These are phyloP conservation scores for Crithidia mellificae DNA, from an alignment of 208 protist species.

Conservation along the genomic window DNA sequence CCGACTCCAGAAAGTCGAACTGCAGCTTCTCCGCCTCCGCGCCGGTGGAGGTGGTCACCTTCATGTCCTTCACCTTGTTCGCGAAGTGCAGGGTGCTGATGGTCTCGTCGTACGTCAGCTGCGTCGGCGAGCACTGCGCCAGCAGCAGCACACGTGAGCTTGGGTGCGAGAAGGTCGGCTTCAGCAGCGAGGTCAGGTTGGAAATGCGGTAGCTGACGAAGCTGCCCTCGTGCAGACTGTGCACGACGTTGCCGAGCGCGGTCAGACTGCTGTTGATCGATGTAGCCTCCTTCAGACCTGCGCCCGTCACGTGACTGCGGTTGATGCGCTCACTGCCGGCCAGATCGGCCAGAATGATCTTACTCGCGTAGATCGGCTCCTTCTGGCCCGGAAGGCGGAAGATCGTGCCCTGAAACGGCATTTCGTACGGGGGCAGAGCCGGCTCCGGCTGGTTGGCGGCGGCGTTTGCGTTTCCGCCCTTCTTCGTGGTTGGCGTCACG, in stretches of 20 bases:
- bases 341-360: constrained; percentile 92
- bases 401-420: constrained; percentile 80
- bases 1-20: constrained; percentile 58
- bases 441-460: constrained; percentile 15
- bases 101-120: constrained; percentile 85
- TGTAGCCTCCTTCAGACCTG: constrained; percentile 82
- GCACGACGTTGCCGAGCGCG: constrained; percentile 92
- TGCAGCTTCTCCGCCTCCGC: constrained; percentile 55
- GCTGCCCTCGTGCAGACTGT: constrained; percentile 77
- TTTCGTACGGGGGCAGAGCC: constrained; percentile 45
- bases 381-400: constrained; percentile 63
- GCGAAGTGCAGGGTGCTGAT: constrained; percentile 89
- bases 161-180: constrained; percentile 80
- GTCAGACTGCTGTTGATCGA: constrained; percentile 94
- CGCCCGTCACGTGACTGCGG: constrained; percentile 62
- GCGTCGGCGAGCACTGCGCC: constrained; percentile 79
- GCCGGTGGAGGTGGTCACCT: constrained; percentile 49
- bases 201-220: constrained; percentile 89
- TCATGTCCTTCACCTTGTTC: constrained; percentile 90
- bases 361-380: constrained; percentile 80
- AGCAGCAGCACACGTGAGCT: constrained; percentile 85
- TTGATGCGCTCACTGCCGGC: constrained; percentile 90
- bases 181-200: constrained; percentile 89
- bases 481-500: constrained; percentile 22
- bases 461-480: constrained; percentile 1